These are phyloP conservation scores for Kwoniella dejecticola DNA, from an alignment of 768 basidiomycete genomes.

Conservation along the genomic window DNA sequence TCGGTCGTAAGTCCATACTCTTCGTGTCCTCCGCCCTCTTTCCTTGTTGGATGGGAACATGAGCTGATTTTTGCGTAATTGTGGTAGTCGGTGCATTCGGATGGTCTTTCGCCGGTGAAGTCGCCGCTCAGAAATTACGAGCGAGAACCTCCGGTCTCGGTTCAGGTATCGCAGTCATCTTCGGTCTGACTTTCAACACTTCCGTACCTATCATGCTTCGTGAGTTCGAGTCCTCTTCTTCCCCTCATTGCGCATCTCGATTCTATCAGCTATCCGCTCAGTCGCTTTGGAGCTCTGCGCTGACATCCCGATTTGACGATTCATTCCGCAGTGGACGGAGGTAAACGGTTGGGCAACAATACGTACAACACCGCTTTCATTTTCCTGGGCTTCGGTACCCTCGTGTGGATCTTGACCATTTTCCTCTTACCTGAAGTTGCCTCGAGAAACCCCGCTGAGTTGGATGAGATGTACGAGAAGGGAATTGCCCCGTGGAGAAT, in stretches of 20 bases:
- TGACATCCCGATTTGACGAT: no score
- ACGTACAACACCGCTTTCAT: conserved; percentile 20
- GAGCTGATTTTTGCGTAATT: not conserved
- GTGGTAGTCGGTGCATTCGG: conserved; percentile 20
- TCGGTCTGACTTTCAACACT: conserved; percentile 31
- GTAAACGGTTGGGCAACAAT: conserved; percentile 14
- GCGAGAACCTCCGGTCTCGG: conserved; percentile 32
- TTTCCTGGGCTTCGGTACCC: conserved; percentile 12
- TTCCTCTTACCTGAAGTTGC: conserved; percentile 26
- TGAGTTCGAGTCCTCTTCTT: conserved; percentile 2
- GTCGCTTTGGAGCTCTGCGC: no score
- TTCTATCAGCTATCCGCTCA: no score
- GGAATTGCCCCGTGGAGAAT: conserved; percentile 23
- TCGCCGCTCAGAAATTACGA: conserved; percentile 20
- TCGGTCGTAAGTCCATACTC: conserved; percentile 17
- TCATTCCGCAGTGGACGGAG: conserved; percentile 22
- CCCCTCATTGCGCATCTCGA: no score
- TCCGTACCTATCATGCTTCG: conserved; percentile 28
- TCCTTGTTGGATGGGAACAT: not conserved
- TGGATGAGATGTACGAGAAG: conserved; percentile 35
- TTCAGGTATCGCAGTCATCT: conserved; percentile 23
- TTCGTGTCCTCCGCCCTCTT: not conserved
- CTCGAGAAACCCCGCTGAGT: conserved; percentile 25
- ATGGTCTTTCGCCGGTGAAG: conserved; percentile 29
- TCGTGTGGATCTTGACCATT: conserved; percentile 8